These are phyloP conservation scores for Blastocystis sp. DNA, from an alignment of 352 stramenopile genomes.

Conservation along the genomic window DNA sequence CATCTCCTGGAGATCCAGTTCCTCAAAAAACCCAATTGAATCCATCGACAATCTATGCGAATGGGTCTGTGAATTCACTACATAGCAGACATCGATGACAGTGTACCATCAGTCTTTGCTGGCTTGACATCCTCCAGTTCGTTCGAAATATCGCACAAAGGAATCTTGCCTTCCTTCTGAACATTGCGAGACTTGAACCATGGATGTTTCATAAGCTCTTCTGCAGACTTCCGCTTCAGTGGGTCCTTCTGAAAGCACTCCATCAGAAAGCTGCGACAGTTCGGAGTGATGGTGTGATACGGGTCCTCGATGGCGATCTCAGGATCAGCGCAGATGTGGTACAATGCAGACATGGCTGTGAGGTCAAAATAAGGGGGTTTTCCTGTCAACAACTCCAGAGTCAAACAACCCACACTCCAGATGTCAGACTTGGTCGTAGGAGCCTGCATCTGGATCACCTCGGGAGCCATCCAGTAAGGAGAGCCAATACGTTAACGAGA, in stretches of 20 bases:
- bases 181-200: constrained; percentile 71
- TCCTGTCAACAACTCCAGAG: constrained; percentile 95
- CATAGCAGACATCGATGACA: no score
- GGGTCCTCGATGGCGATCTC: constrained; percentile 20
- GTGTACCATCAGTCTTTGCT: neutral
- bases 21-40: neutral
- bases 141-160: neutral
- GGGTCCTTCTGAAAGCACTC: constrained; percentile 85
- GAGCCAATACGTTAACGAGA: constrained; percentile 83
- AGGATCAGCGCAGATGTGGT: constrained; percentile 31
- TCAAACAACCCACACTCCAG: constrained; percentile 89
- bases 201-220: constrained; percentile 77
- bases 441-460: constrained; percentile 78
- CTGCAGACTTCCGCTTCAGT: constrained; percentile 71
- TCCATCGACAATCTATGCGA: neutral
- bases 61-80: no score
- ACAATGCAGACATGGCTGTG: constrained; percentile 66
- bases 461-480: constrained; percentile 92
- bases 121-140: neutral
- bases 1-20: constrained; percentile 8
- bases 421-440: constrained; percentile 80
- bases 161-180: neutral
- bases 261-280: constrained; percentile 68
- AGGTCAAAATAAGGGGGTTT: constrained; percentile 87
- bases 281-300: neutral